Evolutionary conservation across 1,139 yeast species (phyloP).

Genomic region (Blastobotrys elegans): DNA sequence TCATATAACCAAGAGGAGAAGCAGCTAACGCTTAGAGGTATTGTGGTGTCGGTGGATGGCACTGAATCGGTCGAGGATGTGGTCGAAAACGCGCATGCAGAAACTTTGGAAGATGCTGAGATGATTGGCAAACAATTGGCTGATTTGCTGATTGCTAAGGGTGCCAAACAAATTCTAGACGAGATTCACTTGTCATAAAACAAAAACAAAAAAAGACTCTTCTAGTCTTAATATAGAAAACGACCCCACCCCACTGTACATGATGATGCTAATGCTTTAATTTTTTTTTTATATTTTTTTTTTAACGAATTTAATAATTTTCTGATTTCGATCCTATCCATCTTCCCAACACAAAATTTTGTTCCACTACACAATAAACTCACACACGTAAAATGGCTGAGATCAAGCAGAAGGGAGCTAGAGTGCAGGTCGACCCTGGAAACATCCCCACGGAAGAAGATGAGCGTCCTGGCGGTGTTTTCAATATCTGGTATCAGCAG

Average conservation of each 20-base stretch:
- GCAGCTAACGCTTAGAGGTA: slow-evolving; percentile 50
- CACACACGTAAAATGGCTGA: neutral
- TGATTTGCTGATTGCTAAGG: slow-evolving; percentile 56
- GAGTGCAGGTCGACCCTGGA: slow-evolving; percentile 70
- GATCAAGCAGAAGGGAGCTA: slow-evolving; percentile 44
- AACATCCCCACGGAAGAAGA: slow-evolving; percentile 55
- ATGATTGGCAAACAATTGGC: slow-evolving; percentile 70
- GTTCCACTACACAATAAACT: neutral
- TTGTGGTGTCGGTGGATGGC: slow-evolving; percentile 87
- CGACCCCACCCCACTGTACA: too few species aligned
- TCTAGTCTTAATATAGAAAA: too few species aligned
- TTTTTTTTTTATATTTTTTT: too few species aligned
- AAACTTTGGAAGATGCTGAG: slow-evolving; percentile 59
- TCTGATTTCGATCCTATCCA: neutral
- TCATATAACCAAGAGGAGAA: slow-evolving; percentile 44
- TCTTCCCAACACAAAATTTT: neutral
- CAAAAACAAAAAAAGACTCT: neutral
- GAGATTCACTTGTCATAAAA: slow-evolving; percentile 56
- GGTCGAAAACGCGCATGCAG: slow-evolving; percentile 32
- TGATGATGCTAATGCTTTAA: too few species aligned
- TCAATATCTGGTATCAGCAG: slow-evolving; percentile 82
- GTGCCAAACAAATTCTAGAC: slow-evolving; percentile 81
- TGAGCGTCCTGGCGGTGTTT: slow-evolving; percentile 35
- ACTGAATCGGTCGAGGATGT: slow-evolving; percentile 55
- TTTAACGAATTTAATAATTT: neutral